Evolutionary conservation across 441 rosid genomes (phyloP), one percentile per base, ranked within the genome.

Genomic region (Raphanus hybrid): DNA sequence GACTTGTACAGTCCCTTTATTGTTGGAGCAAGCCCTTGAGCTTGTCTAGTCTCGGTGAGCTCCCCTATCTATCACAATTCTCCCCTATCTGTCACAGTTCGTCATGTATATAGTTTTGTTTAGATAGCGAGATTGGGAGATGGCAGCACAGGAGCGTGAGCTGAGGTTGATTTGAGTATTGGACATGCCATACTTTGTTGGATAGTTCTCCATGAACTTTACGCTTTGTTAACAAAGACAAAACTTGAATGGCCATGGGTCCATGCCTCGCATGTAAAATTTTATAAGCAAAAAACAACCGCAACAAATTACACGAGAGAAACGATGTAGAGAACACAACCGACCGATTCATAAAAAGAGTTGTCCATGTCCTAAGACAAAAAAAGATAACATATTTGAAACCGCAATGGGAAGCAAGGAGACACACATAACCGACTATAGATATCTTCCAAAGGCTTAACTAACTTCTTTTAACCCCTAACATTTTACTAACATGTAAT

Each of bases 21-120:
- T 96, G 70, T 23, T 96, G 91, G 80, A 93, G 85, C 64, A 85
- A 93, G 84, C 93, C 97, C 75, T 96, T 90, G 73, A 89, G 95
- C 74, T 96, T 88, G n/a, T 86, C 84, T 35, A 96, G 79, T 86
- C 87, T 88, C 5, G 96, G 94, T 72, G 97, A 93, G 64, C 98
- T 97, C 87, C 93, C 93, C 94, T 79, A 96, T 93, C 99, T 91
- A 71, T 50, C 62, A 78, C 79, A 67, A 27, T 73, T 61, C 57
- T 70, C 20, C 57, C 48, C 48, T 3, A 41, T 41, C 48, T 41
- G 48, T 41, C 48, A 10, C 12, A 10, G 3, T 41, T 41, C 48
- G 12, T 41, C 48, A 41, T 41, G 4, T 41, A 41, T 41, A 72
- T 16, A 67, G 29, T 32, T 43, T 55, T 73, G n/a, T 70, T 74